Evolutionary conservation across 805 yeast genomes (phyloP), one percentile per base, ranked within the genome.

Genomic region (Schizosaccharomyces octosporus): DNA sequence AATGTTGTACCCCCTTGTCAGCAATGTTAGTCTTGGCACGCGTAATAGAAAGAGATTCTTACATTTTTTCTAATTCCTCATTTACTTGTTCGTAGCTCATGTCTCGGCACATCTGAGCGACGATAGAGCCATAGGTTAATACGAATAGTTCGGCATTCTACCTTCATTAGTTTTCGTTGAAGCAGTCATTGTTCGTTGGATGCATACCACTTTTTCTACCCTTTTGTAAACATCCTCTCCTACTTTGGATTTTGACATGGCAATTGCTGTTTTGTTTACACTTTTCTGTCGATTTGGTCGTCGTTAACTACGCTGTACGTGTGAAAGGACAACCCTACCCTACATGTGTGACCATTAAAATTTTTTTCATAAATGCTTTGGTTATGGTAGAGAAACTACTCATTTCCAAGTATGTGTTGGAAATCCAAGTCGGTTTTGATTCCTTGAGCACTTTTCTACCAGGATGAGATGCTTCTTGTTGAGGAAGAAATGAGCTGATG

Each of bases 171-270:
- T n/a, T n/a, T 43, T 5, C 48, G 5, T 43, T 15, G 13, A 43
- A n/a, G 59, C 43, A 48, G 48, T 27, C 39, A 48, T 29, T 21
- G 19, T 11, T n/a, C 29, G 42, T n/a, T 24, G n/a, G n/a, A 6
- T 27, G 79, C 85, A 59, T 74, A 81, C 85, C 63, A 90, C 82
- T 71, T 90, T 90, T 66, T 87, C 95, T 54, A 84, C 85, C 66
- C 79, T 83, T 72, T 86, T 87, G 96, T 97, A 90, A 59, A 88
- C 81, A 62, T 89, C 97, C 63, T 90, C 97, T 41, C 94, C 90
- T 21, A 80, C 17, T 39, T 55, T 55, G 13, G 39, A 21, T 21
- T 39, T 31, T 39, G 59, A 27, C 59, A 55, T 55, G 19, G n/a
- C 62, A 36, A 61, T 63, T 32, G 32, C 32, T 31, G 32, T 3